Evolutionary conservation across 176 grass and related monocot genomes (phyloP), one percentile per base, ranked within the genome.

Genomic region (Tuctoria greenei): DNA sequence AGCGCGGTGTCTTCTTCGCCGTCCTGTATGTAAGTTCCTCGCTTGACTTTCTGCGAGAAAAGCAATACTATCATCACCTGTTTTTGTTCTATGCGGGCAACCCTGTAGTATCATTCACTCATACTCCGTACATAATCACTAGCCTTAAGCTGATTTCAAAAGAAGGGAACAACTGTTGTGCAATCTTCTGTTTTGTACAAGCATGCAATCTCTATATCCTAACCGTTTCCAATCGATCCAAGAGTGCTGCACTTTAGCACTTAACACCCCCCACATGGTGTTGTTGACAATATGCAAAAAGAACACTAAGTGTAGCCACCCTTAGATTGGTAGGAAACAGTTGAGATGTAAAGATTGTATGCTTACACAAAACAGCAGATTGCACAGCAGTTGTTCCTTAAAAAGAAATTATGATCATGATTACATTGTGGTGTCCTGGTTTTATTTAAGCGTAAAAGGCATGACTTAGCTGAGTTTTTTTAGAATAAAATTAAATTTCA

Each of bases 1-100:
- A 83, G 1, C 76, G 73, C 36, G 83, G 81, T 23, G 82, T 90
- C 31, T 62, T 69, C 69, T 92, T 99, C 80, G 84, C 92, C 72
- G 67, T 99, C 68, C 85, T 99, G 59, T 87, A 83, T 45, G 96
- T 99, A 83, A 95, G 95, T 74, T 58, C 44, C 16, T 50, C 16
- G 47, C 47, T 50, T 50, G 47, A 20, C 17, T 55, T 20, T 34
- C 44, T 17, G 31, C 43, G 7, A 70, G 6, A 43, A 40, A 74
- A 64, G 78, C 64, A n/a, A 28, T 14, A 7, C 7, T n/a, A n/a
- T 21, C 1, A 1, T 47, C 15, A 1, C 46, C 45, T 18, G 2
- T 31, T 5, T 16, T 1, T 23, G 37, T 62, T 12, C 23, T 44
- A 12, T 54, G 5, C 34, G 11, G 31, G 3, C 58, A 67, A 21